Evolutionary conservation across 441 rosid genomes (phyloP), one percentile per base, ranked within the genome.

Genomic region (Euphorbia celastroides): DNA sequence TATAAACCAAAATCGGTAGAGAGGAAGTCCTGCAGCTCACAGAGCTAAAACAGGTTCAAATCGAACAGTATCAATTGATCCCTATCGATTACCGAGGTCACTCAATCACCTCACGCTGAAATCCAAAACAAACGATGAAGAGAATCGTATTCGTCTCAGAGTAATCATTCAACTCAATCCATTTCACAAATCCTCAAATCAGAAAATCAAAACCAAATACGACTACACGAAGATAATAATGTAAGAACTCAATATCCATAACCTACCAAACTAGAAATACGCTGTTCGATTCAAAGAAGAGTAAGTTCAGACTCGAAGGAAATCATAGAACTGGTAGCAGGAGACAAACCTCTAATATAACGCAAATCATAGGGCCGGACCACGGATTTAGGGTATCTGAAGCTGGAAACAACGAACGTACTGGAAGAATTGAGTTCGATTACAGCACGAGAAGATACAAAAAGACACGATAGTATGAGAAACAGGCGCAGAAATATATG

Each of bases 331-430:
- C 20, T 17, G 11, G 10, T 28, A n/a, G 3, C 6, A 5, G 11
- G 14, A 14, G 20, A 62, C 76, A 27, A 57, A 90, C 98, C 97
- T 85, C 98, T 85, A 59, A 90, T 83, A 75, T 90, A 90, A 62
- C 92, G 91, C 66, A 87, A 79, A 70, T 83, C 88, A 72, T 80
- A 88, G 6, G 96, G 90, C 28, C 81, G 70, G 78, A 88, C 87
- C 72, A 63, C 64, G n/a, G 88, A 82, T 76, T 82, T 75, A 8
- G 97, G 97, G 69, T 88, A 93, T 70, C 89, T 77, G 74, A 88
- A 83, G 85, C 89, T 88, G 8, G 97, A 88, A 6, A 88, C 72
- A 1, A 89, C 77, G 79, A 82, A 86, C 42, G 88, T 74, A 62
- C 71, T 79, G 61, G 58, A 79, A 41, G 28, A 64, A 67, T 28